These are phyloP conservation scores for Syzygium jambos DNA, from an alignment of 345 rosid species.

Conservation along the genomic window DNA sequence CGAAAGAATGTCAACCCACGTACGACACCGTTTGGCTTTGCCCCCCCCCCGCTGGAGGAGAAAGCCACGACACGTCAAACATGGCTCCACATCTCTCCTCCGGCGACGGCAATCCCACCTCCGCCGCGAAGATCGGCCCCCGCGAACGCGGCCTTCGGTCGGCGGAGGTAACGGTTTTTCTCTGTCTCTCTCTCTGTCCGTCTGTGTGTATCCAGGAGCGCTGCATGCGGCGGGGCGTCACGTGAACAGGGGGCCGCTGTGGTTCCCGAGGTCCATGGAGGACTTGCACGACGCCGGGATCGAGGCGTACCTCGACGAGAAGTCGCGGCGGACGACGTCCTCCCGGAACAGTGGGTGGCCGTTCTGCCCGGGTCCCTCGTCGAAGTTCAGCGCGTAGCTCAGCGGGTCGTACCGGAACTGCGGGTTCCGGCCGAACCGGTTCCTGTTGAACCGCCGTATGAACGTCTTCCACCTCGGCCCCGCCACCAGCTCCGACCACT, in stretches of 20 bases:
- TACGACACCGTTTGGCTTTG: not conserved
- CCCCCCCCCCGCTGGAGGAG: not conserved
- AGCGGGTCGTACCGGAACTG: slow-evolving; percentile 61
- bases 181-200: too few relatives aligned
- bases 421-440: slow-evolving; percentile 14
- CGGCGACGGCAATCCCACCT: not conserved
- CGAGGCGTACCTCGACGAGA: slow-evolving; percentile 19
- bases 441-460: slow-evolving; percentile 15
- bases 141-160: not conserved
- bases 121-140: not conserved
- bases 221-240: not conserved
- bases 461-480: slow-evolving; percentile 42
- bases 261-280: slow-evolving; percentile 9
- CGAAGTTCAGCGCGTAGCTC: slow-evolving; percentile 86
- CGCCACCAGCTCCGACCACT: slow-evolving; percentile 45
- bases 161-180: not conserved
- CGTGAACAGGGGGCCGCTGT: slow-evolving; percentile 3
- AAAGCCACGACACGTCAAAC: not conserved
- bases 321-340: slow-evolving; percentile 6
- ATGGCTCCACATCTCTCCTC: not conserved
- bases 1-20: not conserved
- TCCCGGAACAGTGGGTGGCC: slow-evolving; percentile 4
- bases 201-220: not conserved
- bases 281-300: slow-evolving; percentile 4
- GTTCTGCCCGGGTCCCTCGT: slow-evolving; percentile 41